Conservation (phyloP, 106 monocot genomes). For the Ottelia alismoides region DNA sequence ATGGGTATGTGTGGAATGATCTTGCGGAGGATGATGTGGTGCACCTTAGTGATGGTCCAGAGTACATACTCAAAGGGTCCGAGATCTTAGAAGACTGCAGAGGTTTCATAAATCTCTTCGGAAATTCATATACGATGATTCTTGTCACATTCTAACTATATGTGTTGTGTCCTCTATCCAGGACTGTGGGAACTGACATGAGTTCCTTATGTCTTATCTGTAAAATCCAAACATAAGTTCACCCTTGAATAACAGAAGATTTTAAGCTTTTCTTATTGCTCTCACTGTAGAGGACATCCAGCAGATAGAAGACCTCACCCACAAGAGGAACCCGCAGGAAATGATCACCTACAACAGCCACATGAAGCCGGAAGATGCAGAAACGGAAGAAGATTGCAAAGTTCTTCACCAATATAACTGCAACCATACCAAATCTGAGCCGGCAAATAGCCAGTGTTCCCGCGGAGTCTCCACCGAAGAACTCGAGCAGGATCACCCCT, state of each 20-base stretch:
- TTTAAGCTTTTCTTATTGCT: not conserved
- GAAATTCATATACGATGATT: not conserved
- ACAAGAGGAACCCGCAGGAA: not conserved
- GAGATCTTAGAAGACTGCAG: conserved; percentile 47
- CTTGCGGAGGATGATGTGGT: conserved; percentile 68
- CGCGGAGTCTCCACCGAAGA: conserved; percentile 32
- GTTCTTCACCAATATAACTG: not conserved
- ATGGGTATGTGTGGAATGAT: conserved; percentile 95
- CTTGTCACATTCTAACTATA: not conserved
- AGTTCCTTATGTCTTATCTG: no score
- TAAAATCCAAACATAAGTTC: no score
- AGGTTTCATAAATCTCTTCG: conserved; percentile 2
- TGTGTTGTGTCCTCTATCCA: not conserved
- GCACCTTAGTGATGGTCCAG: conserved; percentile 65
- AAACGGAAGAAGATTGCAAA: conserved; percentile 17
- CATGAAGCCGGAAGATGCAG: conserved; percentile 13
- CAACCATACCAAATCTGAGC: not conserved
- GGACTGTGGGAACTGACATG: no score
- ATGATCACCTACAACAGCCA: conserved; percentile 1
- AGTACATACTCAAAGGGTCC: conserved; percentile 92
- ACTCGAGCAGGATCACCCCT: not conserved
- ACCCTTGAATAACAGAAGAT: no score
- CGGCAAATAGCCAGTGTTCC: conserved; percentile 14
- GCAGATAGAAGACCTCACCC: conserved; percentile 14
- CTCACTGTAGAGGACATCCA: conserved; percentile 27